These are phyloP conservation scores for Fraxinus baroniana DNA, from an alignment of 305 asterid species.

Conservation along the genomic window DNA sequence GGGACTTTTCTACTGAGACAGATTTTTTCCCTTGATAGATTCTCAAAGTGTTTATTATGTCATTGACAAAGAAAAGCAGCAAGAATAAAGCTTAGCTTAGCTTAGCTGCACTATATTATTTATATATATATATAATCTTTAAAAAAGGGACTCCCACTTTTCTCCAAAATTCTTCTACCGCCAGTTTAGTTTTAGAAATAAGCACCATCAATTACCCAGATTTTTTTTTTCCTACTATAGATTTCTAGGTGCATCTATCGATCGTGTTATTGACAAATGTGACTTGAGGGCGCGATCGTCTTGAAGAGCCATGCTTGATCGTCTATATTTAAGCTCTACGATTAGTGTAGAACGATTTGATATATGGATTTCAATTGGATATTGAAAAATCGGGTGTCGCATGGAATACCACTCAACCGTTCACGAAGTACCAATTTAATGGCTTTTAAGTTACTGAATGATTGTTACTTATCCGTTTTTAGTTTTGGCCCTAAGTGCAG, in stretches of 20 bases:
- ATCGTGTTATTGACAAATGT: not conserved
- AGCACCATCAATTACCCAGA: not conserved
- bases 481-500: no score
- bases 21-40: not conserved
- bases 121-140: not conserved
- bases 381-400: no score
- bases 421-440: no score
- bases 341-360: not conserved
- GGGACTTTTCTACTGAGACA: not conserved
- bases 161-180: not conserved
- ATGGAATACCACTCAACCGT: no score
- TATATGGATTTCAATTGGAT: no score
- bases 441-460: no score
- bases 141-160: not conserved
- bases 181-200: not conserved
- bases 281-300: not conserved
- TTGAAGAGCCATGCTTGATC: no score
- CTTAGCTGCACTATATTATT: not conserved
- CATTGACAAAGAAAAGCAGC: not conserved
- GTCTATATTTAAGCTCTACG: no score
- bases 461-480: no score
- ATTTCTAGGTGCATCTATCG: not conserved
- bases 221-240: not conserved
- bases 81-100: not conserved
- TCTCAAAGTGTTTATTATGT: not conserved